A percentile compares a stretch with the other conserved stretches of the same genome.
phyloP scores from a whole-genome alignment of 352 stramenopile species.

The Thalassiosira pacifica region DNA sequence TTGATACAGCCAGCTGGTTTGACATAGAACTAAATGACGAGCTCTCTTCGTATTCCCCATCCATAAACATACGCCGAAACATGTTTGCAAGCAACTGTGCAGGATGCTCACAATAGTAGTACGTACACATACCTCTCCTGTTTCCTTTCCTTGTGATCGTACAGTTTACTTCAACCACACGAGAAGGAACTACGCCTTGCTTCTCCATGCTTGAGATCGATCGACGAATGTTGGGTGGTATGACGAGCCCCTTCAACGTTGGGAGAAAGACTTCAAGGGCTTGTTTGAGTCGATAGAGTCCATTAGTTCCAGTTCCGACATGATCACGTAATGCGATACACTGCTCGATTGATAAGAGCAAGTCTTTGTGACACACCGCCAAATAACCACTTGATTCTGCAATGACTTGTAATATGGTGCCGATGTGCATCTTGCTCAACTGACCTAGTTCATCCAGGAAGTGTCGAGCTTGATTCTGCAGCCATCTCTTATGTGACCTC shows the following conservation, averaged over 20 bases:
- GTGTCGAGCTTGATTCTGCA: neutral
- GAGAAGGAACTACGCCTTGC: neutral
- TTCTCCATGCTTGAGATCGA: neutral
- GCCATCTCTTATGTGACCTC: too few species aligned
- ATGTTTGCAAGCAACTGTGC: neutral
- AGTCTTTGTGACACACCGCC: neutral
- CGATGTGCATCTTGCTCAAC: neutral
- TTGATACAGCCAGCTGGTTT: neutral
- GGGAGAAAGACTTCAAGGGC: too few species aligned
- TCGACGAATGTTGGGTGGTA: neutral
- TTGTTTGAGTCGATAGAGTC: too few species aligned
- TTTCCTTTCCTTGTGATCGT: neutral
- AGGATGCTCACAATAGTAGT: neutral
- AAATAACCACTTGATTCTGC: neutral
- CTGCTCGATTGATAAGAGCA: neutral
- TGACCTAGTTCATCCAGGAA: neutral
- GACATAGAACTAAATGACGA: neutral
- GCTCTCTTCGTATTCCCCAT: neutral
- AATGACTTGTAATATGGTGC: neutral
- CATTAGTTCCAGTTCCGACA: too few species aligned
- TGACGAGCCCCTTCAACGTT: neutral
- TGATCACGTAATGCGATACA: neutral
- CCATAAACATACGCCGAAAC: neutral
- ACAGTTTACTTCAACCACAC: neutral
- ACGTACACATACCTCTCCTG: conserved; percentile 7